Percentiles rank a stretch among this genome's conserved stretches.
phyloP scores from a whole-genome alignment of 306 rosid species.

The Crataegus laevigata region DNA sequence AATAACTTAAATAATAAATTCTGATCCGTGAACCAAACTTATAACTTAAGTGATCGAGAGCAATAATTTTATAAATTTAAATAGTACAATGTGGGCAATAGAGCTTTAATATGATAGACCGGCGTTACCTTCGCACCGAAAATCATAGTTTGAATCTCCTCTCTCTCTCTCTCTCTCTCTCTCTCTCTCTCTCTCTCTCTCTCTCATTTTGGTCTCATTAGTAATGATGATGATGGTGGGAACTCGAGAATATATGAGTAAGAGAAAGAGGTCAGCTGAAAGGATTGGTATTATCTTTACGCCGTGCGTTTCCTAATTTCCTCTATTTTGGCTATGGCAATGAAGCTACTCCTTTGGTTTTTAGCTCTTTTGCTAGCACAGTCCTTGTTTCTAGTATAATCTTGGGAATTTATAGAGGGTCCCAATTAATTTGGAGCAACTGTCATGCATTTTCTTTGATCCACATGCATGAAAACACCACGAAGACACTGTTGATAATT shows the following conservation, averaged over 20 bases:
- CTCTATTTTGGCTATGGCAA: constrained; percentile 32
- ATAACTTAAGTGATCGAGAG: not conserved
- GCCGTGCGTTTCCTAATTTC: constrained; percentile 3
- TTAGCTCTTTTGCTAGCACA: constrained; percentile 15
- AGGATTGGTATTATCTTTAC: constrained; percentile 16
- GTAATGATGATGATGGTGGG: not conserved
- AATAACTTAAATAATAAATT: not conserved
- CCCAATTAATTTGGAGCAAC: constrained; percentile 29
- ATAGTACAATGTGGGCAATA: not conserved
- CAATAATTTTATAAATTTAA: too few relatives aligned
- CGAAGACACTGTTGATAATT: not conserved
- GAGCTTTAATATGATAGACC: not conserved
- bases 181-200: not conserved
- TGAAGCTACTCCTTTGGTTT: constrained; percentile 34
- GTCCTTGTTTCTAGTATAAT: constrained; percentile 7
- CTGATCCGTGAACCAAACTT: too few relatives aligned
- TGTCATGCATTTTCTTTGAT: constrained; percentile 38
- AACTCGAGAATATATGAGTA: constrained; percentile 2
- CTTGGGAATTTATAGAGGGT: constrained; percentile 19
- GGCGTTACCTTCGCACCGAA: not conserved
- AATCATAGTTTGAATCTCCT: not conserved
- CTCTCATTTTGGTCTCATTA: not conserved
- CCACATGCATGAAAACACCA: constrained; percentile 25
- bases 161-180: not conserved
- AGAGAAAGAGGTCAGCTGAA: constrained; percentile 1